Base-by-base conservation (phyloP, 805 yeast genomes). In the Ogataea methanolica region DNA sequence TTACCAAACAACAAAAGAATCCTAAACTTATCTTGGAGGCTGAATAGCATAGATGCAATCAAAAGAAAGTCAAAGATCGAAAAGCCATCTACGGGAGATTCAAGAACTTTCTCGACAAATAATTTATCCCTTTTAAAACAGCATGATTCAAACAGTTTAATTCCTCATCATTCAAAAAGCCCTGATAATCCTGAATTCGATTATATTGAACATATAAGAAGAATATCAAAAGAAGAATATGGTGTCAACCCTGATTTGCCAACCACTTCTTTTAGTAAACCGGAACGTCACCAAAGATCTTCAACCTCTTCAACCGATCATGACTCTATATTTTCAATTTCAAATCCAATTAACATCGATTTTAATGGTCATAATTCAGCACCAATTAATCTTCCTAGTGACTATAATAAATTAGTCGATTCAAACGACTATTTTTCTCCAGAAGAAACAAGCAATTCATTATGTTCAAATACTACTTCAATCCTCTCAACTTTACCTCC, bases 201-300 rank as follows among this genome's bases (percentile, higher is more conserved):
- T 48, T 68, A 68, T 48, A 65, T 68, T 26, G 69, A 65, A 44
- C 72, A 68, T 50, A 68, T 68, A 38, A 58, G 68, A 48, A 56
- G 62, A 42, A 65, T 67, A 37, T 65, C 71, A 19, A 62, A 61
- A 44, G 68, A 65, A 43, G 70, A 68, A 44, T 65, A 63, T 41
- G 66, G 62, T 11, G 53, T 59, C 23, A 63, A 60, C 41, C 52
- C 60, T 12, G 61, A 61, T 35, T 33, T 51, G 23, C 50, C 56
- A 15, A 15, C 41, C 19, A 22, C 33, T n/a, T 39, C 17, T 33
- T 33, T n/a, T 5, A 12, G 17, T 33, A 33, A 33, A 7, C 6
- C 17, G 2, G 17, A 33, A 4, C 7, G 6, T 33, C 14, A 17
- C n/a, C 39, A 9, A 31, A 31, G 36, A 23, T 35, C 54, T 4